Evolutionary conservation across 495 filamentous ascomycete genomes (phyloP), one percentile per base, ranked within the genome.

Genomic region (Lophiostoma macrostomum): DNA sequence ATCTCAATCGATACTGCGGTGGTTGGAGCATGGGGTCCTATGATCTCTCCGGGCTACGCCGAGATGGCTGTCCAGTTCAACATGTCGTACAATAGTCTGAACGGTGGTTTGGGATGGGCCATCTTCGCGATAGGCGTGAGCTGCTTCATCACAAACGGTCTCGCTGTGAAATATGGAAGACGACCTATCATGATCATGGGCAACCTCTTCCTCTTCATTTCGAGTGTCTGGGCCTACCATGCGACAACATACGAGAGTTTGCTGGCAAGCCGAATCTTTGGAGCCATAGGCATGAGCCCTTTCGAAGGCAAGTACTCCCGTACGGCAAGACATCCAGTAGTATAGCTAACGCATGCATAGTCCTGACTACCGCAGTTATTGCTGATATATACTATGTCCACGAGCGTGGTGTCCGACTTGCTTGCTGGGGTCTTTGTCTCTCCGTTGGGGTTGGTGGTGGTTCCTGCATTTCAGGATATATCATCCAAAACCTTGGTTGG

Each of bases 31-130:
- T 47, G 58, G 61, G 43, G 30, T 32, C 32, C 39, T 5, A 51
- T 73, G 71, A 71, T 37, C 63, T 73, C 43, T 69, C 71, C 4
- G 64, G 71, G 12, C 53, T 75, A 11, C 63, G 72, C 10, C 60
- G 67, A 56, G 59, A 69, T 73, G 12, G 69, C 71, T 0, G 54
- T 49, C 28, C 60, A 71, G 29, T 73, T 71, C 40, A 60, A 64
- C 35, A 65, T 73, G 28, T 62, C 67, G 0, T 56, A 72, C 13
- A 63, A 61, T 16, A 64, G 63, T 2, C 69, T 73, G 53, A 54
- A 67, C n/a, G 67, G 65, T 10, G 71, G 67, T 13, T 27, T 58
- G 3, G 54, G 54, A 0, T 58, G 54, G 54, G 54, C 54, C 2
- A 58, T 58, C 24, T 51, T 58, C 38, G 54, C 54, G 5, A 58